A percentile compares a stretch with the other conserved stretches of the same genome.
phyloP scores from a whole-genome alignment of 1,139 yeast species.

The Pichia sp. region DNA sequence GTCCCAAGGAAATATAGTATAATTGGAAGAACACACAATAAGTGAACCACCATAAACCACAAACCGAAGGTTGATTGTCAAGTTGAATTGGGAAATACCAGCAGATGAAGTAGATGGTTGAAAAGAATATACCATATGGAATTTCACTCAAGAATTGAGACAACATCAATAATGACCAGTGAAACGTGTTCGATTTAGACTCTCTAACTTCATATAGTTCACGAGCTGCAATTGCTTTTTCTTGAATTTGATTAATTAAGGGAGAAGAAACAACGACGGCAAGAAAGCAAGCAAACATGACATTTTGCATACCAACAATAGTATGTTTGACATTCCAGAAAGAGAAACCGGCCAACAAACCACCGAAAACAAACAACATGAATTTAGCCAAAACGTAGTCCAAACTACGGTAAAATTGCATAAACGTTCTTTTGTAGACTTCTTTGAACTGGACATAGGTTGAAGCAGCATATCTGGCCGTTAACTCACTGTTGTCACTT shows the following conservation, averaged over 20 bases:
- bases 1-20: slow-evolving; percentile 50
- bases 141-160: slow-evolving; percentile 50
- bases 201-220: slow-evolving; percentile 60
- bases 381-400: slow-evolving; percentile 44
- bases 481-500: slow-evolving; percentile 32
- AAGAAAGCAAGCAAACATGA: slow-evolving; percentile 49
- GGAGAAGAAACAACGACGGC: slow-evolving; percentile 48
- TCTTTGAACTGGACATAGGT: slow-evolving; percentile 37
- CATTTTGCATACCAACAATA: slow-evolving; percentile 49
- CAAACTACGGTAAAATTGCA: slow-evolving; percentile 47
- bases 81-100: slow-evolving; percentile 56
- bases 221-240: slow-evolving; percentile 45
- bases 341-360: slow-evolving; percentile 45
- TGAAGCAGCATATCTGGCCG: slow-evolving; percentile 35
- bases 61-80: slow-evolving; percentile 39
- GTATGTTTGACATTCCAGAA: slow-evolving; percentile 34
- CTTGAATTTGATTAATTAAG: slow-evolving; percentile 53
- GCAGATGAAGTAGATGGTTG: slow-evolving; percentile 48
- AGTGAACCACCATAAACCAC: slow-evolving; percentile 50
- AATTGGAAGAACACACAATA: slow-evolving; percentile 51
- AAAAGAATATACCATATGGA: slow-evolving; percentile 50
- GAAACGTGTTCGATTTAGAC: slow-evolving; percentile 58
- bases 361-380: slow-evolving; percentile 32
- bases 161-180: slow-evolving; percentile 54
- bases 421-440: slow-evolving; percentile 40